A percentile compares a stretch with the other conserved stretches of the same genome.
Conservation (phyloP, 2,329 filamentous ascomycete genomes). For the Fusarium vanettenii region DNA sequence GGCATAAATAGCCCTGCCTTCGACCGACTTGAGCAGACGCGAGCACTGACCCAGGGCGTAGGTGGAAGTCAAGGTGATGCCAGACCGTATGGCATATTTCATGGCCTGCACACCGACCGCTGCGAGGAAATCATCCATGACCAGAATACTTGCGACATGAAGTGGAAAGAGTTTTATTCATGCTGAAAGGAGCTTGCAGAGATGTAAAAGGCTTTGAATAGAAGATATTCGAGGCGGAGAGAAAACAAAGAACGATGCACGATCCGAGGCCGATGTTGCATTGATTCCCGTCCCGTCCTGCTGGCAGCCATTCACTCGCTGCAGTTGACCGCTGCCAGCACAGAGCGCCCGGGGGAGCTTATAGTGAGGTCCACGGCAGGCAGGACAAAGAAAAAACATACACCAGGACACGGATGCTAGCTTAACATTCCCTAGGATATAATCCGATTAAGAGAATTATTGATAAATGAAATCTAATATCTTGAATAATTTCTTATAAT, state of each 20-base stretch:
- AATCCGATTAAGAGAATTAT: too few species aligned
- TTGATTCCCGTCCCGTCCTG: slow-evolving; percentile 11
- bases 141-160: slow-evolving; percentile 14
- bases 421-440: too few species aligned
- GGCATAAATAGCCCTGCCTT: slow-evolving; percentile 73
- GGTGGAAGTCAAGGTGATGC: slow-evolving; percentile 84
- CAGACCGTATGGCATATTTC: slow-evolving; percentile 92
- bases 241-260: slow-evolving; percentile 14
- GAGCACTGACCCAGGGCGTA: slow-evolving; percentile 88
- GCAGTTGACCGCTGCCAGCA: slow-evolving; percentile 29
- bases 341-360: slow-evolving; percentile 12
- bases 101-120: slow-evolving; percentile 76
- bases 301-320: slow-evolving; percentile 24
- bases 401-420: too few species aligned
- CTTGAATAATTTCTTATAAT: too few species aligned
- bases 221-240: not conserved
- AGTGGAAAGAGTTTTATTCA: slow-evolving; percentile 17
- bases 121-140: slow-evolving; percentile 76
- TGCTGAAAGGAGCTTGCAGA: slow-evolving; percentile 10
- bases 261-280: slow-evolving; percentile 22
- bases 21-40: slow-evolving; percentile 80
- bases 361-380: not conserved
- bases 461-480: too few species aligned
- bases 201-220: not conserved
- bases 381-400: too few species aligned